Evolutionary conservation across 371 early-diverging fungal genomes (phyloP).

Genomic region (Sporodiniella umbellata): DNA sequence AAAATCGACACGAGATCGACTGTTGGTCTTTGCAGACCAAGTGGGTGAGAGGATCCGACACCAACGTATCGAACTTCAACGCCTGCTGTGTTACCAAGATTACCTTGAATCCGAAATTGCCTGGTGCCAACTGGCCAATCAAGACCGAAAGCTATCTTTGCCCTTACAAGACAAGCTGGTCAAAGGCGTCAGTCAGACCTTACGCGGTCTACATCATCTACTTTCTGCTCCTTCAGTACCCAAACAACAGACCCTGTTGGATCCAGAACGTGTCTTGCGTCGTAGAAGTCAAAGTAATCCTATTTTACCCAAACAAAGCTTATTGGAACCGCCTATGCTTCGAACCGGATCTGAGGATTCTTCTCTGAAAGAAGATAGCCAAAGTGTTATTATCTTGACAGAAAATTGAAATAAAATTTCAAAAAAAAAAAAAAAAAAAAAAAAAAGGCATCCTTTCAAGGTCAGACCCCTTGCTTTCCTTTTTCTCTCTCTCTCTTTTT

Average conservation of each 20-base stretch:
- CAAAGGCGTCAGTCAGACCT: background rate
- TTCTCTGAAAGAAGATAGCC: conserved; percentile 25
- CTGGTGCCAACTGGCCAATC: conserved; percentile 18
- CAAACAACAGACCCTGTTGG: background rate
- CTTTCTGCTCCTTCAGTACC: conserved; percentile 2
- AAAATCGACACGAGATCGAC: conserved; percentile 58
- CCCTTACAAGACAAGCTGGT: conserved; percentile 7
- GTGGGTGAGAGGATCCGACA: conserved; percentile 53
- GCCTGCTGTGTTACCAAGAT: conserved; percentile 68
- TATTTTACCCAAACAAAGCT: conserved; percentile 13
- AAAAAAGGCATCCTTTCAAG: background rate
- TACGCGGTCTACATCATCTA: conserved; percentile 2
- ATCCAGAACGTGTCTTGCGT: background rate
- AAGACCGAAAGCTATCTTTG: conserved; percentile 15
- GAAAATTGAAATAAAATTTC: conserved; percentile 6
- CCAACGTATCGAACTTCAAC: conserved; percentile 57
- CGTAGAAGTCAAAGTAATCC: conserved; percentile 34
- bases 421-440: background rate
- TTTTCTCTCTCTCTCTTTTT: background rate
- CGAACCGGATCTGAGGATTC: conserved; percentile 32
- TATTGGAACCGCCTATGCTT: conserved; percentile 5
- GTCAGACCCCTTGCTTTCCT: background rate
- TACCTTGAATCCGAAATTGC: conserved; percentile 64
- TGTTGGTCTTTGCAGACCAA: conserved; percentile 51
- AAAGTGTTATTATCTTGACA: conserved; percentile 30